Base-by-base conservation (phyloP, 352 stramenopile species). In the Phytophthora capsici region DNA sequence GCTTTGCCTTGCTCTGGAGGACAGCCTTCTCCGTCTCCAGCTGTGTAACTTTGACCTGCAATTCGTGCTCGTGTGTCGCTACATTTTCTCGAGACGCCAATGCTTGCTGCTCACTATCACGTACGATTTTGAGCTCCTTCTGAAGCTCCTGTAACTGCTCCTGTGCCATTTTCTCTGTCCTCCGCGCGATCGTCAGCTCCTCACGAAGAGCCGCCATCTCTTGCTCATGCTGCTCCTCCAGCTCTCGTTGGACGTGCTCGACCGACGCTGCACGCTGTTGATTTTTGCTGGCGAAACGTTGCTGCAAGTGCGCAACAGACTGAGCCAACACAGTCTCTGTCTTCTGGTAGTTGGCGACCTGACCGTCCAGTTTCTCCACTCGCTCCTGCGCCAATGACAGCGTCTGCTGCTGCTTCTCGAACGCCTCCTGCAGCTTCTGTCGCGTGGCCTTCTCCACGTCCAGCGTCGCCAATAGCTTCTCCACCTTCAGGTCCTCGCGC, bases 321-420 rank as follows among this genome's bases (percentile, higher is more conserved):
- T 94, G 80, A 7, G 77, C 82, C 41, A 94, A 55, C 40, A 88
- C 83, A 0, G 83, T 94, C 61, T 94, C 83, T 0, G 83, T 92
- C 70, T 88, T 90, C 53, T 92, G 83, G 62, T 92, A 90, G 37
- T 84, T 78, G 14, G 62, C 32, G 32, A 91, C 73, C 40, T 92
- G 83, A 14, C 32, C 30, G 13, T 70, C 47, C 10, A 92, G 60
- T 34, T 64, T 58, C 50, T 77, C 59, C 7, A 89, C 73, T 44
- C 83, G 78, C 32, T 79, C 67, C 32, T 85, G 68, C 5, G 82
- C 72, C 0, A 63, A 41, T 2, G 80, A 25, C 2, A 93, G 61
- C 55, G 64, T 57, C 16, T 71, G 63, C 25, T 81, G 85, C 52
- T 91, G 78, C 53, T 59, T 62, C 38, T 80, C 70, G 26, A 80